Percentiles rank a stretch among this genome's conserved stretches.
Evolutionary conservation across 768 basidiomycete species (phyloP).

Genomic region (Chalciporus sphaerocephalus): DNA sequence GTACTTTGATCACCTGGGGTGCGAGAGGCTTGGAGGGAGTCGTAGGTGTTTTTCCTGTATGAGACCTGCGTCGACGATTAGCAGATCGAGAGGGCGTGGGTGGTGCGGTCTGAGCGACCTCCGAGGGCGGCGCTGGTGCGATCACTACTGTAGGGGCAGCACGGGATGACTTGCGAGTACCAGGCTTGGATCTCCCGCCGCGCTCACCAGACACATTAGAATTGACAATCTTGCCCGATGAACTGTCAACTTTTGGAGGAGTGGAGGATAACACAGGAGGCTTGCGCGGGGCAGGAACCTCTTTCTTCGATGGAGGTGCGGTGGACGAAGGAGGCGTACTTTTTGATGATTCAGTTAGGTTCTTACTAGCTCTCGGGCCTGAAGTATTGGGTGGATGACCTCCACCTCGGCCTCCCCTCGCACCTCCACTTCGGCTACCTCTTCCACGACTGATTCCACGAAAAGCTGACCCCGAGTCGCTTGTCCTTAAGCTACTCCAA

Average conservation of each 20-base stretch:
- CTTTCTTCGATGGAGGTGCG: constrained; percentile 8
- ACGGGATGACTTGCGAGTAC: constrained; percentile 21
- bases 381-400: constrained; percentile 26
- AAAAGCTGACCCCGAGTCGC: constrained; percentile 47
- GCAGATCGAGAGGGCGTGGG: constrained; percentile 39
- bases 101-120: constrained; percentile 20
- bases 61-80: constrained; percentile 49
- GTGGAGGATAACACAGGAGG: constrained; percentile 11
- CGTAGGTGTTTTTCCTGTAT: constrained; percentile 30
- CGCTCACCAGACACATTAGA: constrained; percentile 21
- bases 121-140: constrained; percentile 20
- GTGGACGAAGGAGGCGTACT: constrained; percentile 20
- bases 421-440: constrained; percentile 32
- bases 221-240: constrained; percentile 22
- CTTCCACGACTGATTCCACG: constrained; percentile 39
- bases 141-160: constrained; percentile 19
- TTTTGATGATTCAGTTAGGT: constrained; percentile 17
- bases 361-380: constrained; percentile 21
- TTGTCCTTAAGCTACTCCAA: constrained; percentile 39
- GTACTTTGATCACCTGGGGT: constrained; percentile 28
- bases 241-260: constrained; percentile 17
- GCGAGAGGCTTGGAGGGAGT: constrained; percentile 15
- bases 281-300: constrained; percentile 15
- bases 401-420: constrained; percentile 23
- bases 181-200: constrained; percentile 18